These are phyloP conservation scores for Erigeron canadensis DNA, from an alignment of 129 eudicot species.

Conservation along the genomic window DNA sequence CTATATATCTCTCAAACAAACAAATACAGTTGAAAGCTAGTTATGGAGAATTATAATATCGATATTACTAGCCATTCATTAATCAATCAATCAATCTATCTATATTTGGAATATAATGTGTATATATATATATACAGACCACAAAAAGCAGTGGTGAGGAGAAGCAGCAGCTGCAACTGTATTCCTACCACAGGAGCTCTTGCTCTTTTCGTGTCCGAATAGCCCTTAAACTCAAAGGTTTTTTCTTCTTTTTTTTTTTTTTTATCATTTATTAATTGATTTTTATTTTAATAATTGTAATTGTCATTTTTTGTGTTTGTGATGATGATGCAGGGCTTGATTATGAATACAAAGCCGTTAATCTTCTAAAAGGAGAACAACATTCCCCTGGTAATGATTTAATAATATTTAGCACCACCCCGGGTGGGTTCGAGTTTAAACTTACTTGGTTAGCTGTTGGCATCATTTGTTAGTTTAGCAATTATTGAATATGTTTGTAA, in stretches of 20 bases:
- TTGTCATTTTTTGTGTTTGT: neutral
- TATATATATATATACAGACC: too few species aligned
- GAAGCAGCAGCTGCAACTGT: neutral
- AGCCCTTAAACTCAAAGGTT: conserved; percentile 2
- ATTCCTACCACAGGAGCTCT: conserved; percentile 1
- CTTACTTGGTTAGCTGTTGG: neutral
- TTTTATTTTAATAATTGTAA: neutral
- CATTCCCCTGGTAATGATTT: conserved; percentile 48
- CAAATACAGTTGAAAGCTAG: too few species aligned
- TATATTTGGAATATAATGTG: too few species aligned
- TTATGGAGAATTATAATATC: too few species aligned
- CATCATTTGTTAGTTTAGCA: neutral
- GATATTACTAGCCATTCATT: too few species aligned
- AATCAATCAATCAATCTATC: too few species aligned
- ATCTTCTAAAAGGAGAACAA: conserved; percentile 81
- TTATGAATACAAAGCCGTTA: conserved; percentile 73
- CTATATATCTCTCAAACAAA: too few species aligned
- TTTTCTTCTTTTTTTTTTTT: neutral
- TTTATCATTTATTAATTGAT: neutral
- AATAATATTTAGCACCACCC: neutral
- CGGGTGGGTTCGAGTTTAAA: neutral
- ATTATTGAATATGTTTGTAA: too few species aligned
- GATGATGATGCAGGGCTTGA: conserved; percentile 55
- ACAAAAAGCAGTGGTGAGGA: too few species aligned
- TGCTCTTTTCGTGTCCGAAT: conserved; percentile 11